Percentiles rank a stretch among this genome's conserved stretches.
Conservation (phyloP, 352 stramenopile genomes). For the Thraustochytrium sp. region DNA sequence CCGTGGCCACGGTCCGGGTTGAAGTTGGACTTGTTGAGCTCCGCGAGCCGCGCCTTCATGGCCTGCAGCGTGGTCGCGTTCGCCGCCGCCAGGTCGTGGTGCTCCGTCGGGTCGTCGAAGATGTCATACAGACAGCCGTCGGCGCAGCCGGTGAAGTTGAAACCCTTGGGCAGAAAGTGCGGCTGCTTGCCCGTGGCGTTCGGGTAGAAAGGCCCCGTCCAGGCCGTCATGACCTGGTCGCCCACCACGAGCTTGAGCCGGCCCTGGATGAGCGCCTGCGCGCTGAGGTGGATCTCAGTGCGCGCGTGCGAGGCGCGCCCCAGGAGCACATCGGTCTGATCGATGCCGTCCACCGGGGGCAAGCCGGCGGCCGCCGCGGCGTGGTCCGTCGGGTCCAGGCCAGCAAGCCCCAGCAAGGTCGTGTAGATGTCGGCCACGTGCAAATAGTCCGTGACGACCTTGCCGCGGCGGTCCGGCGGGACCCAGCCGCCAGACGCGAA, state of each 20-base stretch:
- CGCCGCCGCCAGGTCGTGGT: constrained; percentile 38
- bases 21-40: background rate
- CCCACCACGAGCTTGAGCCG: constrained; percentile 18
- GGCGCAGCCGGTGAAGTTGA: background rate
- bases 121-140: constrained; percentile 53
- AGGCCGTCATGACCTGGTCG: background rate
- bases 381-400: constrained; percentile 18
- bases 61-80: constrained; percentile 32
- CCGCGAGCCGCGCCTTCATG: constrained; percentile 34
- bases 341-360: constrained; percentile 45
- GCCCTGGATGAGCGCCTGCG: constrained; percentile 25
- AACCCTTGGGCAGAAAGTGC: background rate
- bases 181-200: constrained; percentile 25
- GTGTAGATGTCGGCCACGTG: constrained; percentile 46
- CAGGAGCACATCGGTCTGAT: background rate
- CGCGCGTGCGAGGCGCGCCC: constrained; percentile 43
- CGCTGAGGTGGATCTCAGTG: constrained; percentile 40
- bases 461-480: constrained; percentile 22
- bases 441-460: constrained; percentile 9
- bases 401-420: constrained; percentile 46
- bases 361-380: background rate
- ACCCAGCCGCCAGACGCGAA: constrained; percentile 50
- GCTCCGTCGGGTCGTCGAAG: constrained; percentile 46
- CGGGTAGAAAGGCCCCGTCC: constrained; percentile 43
- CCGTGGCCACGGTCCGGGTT: background rate